Conservation (phyloP, 2,329 filamentous ascomycete genomes). For the Bipolaris sorokiniana region DNA sequence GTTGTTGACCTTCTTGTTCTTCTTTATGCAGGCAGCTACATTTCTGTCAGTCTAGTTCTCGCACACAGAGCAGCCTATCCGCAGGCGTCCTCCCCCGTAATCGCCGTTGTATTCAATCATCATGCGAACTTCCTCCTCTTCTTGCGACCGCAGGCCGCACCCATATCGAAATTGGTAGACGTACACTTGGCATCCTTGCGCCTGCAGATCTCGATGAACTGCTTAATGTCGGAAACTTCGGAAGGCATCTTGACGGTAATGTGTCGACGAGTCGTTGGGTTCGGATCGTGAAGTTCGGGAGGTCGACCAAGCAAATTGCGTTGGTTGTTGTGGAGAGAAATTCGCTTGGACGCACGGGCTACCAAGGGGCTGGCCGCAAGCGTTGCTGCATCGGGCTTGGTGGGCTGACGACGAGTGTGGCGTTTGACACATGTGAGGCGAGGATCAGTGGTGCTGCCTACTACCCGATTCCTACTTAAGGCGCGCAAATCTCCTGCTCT, state of each 20-base stretch:
- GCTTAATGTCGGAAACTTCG: conserved; percentile 97
- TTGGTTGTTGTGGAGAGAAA: conserved; percentile 41
- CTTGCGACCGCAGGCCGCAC: conserved; percentile 8
- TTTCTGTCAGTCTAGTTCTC: conserved; percentile 11
- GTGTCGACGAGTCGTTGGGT: conserved; percentile 35
- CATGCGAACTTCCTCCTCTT: conserved; percentile 12
- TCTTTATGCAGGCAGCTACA: conserved; percentile 68
- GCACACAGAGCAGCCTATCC: not conserved
- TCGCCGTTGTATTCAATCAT: conserved; percentile 4
- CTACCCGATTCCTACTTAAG: conserved; percentile 2
- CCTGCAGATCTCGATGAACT: conserved; percentile 99
- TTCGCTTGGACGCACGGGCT: conserved; percentile 47
- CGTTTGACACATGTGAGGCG: conserved; percentile 10
- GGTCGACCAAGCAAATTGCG: conserved; percentile 9
- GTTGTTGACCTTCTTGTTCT: conserved; percentile 86
- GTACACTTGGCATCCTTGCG: conserved; percentile 99
- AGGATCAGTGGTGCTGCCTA: conserved; percentile 21
- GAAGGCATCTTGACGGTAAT: conserved; percentile 85
- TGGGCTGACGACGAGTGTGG: conserved; percentile 36
- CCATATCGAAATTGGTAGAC: conserved; percentile 52
- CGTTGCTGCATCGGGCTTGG: conserved; percentile 30
- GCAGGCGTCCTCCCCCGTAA: not conserved
- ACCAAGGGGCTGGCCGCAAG: conserved; percentile 29
- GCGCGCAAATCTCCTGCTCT: not conserved
- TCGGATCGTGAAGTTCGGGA: conserved; percentile 32